Conservation (phyloP, 495 filamentous ascomycete species). For the Annulohypoxylon moriforme region DNA sequence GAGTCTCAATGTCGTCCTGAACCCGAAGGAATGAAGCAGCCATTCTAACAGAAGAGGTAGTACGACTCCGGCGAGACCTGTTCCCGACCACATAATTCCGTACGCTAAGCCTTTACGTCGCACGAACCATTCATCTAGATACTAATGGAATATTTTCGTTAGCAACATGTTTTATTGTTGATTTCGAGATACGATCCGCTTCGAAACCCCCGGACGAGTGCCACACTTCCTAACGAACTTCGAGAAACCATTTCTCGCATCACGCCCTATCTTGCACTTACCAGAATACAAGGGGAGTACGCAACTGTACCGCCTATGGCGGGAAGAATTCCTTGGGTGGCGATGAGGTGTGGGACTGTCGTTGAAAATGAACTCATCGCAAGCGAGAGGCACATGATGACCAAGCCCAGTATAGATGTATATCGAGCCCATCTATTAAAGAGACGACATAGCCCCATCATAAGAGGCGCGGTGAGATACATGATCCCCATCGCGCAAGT, state of each 20-base stretch:
- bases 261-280: conserved; percentile 17
- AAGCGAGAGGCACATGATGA: conserved; percentile 48
- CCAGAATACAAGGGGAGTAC: conserved; percentile 56
- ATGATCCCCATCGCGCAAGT: conserved; percentile 56
- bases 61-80: conserved; percentile 53
- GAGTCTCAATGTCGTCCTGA: conserved; percentile 58
- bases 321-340: conserved; percentile 61
- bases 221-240: background rate
- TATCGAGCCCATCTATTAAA: conserved; percentile 49
- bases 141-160: conserved; percentile 34
- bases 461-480: conserved; percentile 58
- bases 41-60: conserved; percentile 59
- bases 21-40: conserved; percentile 60
- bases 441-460: conserved; percentile 49
- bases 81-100: conserved; percentile 65
- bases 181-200: background rate
- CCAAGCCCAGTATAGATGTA: conserved; percentile 47
- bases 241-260: background rate
- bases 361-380: conserved; percentile 55
- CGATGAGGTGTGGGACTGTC: conserved; percentile 50
- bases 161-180: conserved; percentile 3
- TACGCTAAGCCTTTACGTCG: conserved; percentile 61
- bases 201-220: background rate
- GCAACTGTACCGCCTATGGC: conserved; percentile 55
- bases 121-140: conserved; percentile 65